phyloP scores from a whole-genome alignment of 2,329 filamentous ascomycete species.

The Sporothrix brasiliensis region DNA sequence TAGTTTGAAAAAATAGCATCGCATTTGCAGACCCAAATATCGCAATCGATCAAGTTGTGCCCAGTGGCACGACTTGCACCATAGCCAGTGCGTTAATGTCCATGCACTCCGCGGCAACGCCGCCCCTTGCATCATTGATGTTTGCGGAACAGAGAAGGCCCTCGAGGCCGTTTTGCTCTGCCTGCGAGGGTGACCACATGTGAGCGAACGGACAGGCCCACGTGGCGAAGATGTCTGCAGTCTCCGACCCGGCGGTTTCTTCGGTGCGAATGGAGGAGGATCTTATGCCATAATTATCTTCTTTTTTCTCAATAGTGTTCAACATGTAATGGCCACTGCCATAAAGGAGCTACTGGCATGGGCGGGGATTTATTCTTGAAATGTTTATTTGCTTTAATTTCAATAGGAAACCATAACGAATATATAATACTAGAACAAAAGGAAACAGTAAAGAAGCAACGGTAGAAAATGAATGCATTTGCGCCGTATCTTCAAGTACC shows the following conservation, averaged over 20 bases:
- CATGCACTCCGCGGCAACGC: not conserved
- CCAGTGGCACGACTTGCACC: not conserved
- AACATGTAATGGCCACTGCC: not conserved
- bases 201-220: not conserved
- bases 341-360: not conserved
- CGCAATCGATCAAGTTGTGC: not conserved
- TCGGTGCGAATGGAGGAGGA: not conserved
- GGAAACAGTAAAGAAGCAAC: not conserved
- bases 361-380: not conserved
- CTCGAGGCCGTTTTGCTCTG: slow-evolving; percentile 11
- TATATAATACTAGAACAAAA: not conserved
- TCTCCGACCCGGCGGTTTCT: too few species aligned
- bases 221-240: not conserved
- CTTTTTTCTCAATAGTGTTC: not conserved
- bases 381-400: not conserved
- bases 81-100: slow-evolving; percentile 4
- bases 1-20: too few species aligned
- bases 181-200: not conserved
- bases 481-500: slow-evolving; percentile 1
- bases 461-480: not conserved
- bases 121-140: not conserved
- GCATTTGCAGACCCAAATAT: too few species aligned
- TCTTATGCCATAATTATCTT: not conserved
- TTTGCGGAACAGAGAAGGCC: slow-evolving; percentile 1
- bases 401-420: not conserved